Percentiles rank a stretch among this genome's conserved stretches.
Conservation (phyloP, 2,329 filamentous ascomycete genomes). For the Epichloe elymi region DNA sequence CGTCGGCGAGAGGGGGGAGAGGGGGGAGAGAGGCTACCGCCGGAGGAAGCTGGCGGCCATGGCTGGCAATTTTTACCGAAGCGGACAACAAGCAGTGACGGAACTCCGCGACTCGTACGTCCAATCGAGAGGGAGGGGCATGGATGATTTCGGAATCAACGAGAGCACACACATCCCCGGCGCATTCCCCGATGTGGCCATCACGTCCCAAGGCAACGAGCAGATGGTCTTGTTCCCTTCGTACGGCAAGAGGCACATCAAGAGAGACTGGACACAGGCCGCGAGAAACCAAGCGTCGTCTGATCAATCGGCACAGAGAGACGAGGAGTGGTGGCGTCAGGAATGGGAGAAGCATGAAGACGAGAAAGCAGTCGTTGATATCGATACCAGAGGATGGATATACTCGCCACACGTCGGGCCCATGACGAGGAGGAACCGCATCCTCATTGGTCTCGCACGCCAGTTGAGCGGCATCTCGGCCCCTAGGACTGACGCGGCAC, state of each 20-base stretch:
- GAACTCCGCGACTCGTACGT: constrained; percentile 47
- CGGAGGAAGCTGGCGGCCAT: constrained; percentile 63
- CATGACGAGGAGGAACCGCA: constrained; percentile 73
- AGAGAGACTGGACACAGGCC: constrained; percentile 24
- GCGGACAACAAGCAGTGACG: constrained; percentile 41
- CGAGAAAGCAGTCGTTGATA: constrained; percentile 76
- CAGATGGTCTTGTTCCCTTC: constrained; percentile 94
- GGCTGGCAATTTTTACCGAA: constrained; percentile 41
- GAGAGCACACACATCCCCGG: constrained; percentile 45
- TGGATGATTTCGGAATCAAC: constrained; percentile 17
- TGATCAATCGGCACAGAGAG: constrained; percentile 32
- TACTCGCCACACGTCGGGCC: constrained; percentile 77
- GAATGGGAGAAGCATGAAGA: constrained; percentile 74
- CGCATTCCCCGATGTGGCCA: constrained; percentile 73
- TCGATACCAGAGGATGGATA: constrained; percentile 92
- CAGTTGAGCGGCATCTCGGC: constrained; percentile 78
- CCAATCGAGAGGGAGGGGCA: constrained; percentile 30
- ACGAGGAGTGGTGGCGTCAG: constrained; percentile 62
- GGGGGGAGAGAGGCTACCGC: constrained; percentile 42
- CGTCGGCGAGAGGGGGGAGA: constrained; percentile 12
- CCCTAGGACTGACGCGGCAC: constrained; percentile 32
- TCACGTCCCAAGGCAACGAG: constrained; percentile 66
- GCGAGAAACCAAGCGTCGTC: constrained; percentile 14
- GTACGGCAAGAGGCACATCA: constrained; percentile 66
- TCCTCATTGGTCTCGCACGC: constrained; percentile 75